Evolutionary conservation across 768 basidiomycete genomes (phyloP), one percentile per base, ranked within the genome.

Genomic region (Pleurotus djamor): DNA sequence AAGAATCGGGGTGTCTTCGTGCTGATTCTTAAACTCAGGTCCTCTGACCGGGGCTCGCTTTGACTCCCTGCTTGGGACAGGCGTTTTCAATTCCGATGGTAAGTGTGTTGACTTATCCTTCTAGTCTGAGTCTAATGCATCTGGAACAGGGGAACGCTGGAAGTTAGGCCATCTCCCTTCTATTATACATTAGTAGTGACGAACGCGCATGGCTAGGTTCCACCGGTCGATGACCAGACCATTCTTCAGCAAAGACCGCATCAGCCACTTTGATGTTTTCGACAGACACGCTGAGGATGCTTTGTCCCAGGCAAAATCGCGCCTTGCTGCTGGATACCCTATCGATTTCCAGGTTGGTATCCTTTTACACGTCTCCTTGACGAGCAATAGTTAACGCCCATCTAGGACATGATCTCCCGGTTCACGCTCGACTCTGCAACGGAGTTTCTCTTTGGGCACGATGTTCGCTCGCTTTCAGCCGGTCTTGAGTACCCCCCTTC

Each of bases 391-490:
- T 47, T 47, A 47, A 17, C n/a, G n/a, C 9, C 38, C n/a, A 9
- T 2, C n/a, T 45, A 79, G 76, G 80, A 82, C 61, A 61, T 79
- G 35, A 75, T 72, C 8, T 71, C 72, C 2, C 74, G 79, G 1
- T 87, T 88, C 67, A 86, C 87, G 0, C 72, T 88, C 13, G 87
- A 88, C 70, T 81, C 84, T 1, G 85, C 85, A 3, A 82, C 84
- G 0, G 81, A 84, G 55, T 86, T 84, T 63, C 76, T 88, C 16
- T 86, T 87, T 60, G 82, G 81, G 6, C 72, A 74, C 35, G 77
- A 79, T 63, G 81, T 87, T 8, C 65, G 77, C 58, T 81, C 78
- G 4, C 77, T 87, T 35, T 72, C 74, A 0, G 78, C 77, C 0
- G 79, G 78, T 4, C 68, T 87, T 4, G 80, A 79, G 2, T 85